Evolutionary conservation across 2,329 filamentous ascomycete genomes (phyloP), one percentile per base, ranked within the genome.

Genomic region (Aspergillus novofumigatus): DNA sequence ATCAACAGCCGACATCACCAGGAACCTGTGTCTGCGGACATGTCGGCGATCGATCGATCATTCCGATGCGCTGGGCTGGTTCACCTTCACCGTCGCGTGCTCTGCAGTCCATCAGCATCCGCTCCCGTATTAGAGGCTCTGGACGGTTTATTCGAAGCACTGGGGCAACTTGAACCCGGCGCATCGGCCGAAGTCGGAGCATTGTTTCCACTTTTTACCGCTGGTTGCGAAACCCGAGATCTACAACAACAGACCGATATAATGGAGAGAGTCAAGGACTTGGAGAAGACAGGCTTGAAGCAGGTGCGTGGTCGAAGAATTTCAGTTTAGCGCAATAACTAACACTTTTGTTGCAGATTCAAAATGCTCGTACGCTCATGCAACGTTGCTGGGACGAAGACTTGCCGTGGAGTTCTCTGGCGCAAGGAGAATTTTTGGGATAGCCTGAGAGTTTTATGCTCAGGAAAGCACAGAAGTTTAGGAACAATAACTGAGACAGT

Each of bases 181-280:
- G 86, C 86, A 29, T 86, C 85, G 17, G 89, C 89, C 0, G 90
- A 93, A 72, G 86, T 85, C 8, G 91, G 89, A 66, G 76, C 90
- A 20, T 72, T 94, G 42, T 92, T 94, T 62, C 90, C 91, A 0
- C 86, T 94, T 75, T 94, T 94, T 72, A 90, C 89, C 1, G 90
- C 90, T 1, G 91, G 90, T 0, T 92, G 89, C 62, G 89, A 94
- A 70, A 85, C 86, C 1, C 76, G 76, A 55, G 81, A 86, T 51
- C 66, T 77, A 35, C 73, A 72, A 2, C 83, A 88, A 63, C 79
- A 86, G 51, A 75, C 76, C 25, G 80, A 84, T 65, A 84, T 93
- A 41, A 76, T 90, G 65, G 82, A 85, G 62, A 79, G 90, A 50
- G 79, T 94, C 67, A 78, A 80, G 68, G 81, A 81, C 20, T 83